Evolutionary conservation across 2,329 filamentous ascomycete species (phyloP).

Genomic region (Tolypocladium cylindrosporum): DNA sequence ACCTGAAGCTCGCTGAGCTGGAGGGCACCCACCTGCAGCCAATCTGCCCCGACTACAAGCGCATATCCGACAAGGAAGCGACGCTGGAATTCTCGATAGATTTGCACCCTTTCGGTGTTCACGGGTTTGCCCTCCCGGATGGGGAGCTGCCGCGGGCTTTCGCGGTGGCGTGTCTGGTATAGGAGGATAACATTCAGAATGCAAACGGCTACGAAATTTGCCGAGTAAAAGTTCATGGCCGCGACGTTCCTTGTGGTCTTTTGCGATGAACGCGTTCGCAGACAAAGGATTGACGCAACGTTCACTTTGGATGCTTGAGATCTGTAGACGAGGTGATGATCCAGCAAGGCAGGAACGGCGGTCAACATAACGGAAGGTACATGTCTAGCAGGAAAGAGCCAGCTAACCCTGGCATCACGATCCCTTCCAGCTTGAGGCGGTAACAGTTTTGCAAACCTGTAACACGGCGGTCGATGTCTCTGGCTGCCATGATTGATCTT

Average conservation of each 20-base stretch:
- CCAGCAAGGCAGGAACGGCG: neutral
- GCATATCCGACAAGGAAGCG: neutral
- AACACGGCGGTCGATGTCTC: neutral
- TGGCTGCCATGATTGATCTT: neutral
- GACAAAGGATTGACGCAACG: neutral
- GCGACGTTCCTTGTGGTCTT: neutral
- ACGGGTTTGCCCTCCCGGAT: too few relatives aligned
- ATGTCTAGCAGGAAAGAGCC: neutral
- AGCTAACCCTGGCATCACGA: too few relatives aligned
- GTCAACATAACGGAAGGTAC: neutral
- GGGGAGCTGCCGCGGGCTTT: too few relatives aligned
- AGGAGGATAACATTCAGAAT: neutral
- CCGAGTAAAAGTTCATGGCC: constrained; percentile 5
- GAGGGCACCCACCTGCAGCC: neutral
- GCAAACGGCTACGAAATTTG: constrained; percentile 1
- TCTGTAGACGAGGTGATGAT: neutral
- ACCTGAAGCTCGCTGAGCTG: neutral
- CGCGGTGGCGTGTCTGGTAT: neutral
- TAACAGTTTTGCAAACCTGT: neutral
- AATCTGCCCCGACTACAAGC: neutral
- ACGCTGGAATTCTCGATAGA: neutral
- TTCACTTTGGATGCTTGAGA: neutral
- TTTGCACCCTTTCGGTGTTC: neutral
- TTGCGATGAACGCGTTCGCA: neutral
- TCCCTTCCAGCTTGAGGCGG: too few relatives aligned